Evolutionary conservation across 352 stramenopile species (phyloP).

Genomic region (Pythium monospermum): DNA sequence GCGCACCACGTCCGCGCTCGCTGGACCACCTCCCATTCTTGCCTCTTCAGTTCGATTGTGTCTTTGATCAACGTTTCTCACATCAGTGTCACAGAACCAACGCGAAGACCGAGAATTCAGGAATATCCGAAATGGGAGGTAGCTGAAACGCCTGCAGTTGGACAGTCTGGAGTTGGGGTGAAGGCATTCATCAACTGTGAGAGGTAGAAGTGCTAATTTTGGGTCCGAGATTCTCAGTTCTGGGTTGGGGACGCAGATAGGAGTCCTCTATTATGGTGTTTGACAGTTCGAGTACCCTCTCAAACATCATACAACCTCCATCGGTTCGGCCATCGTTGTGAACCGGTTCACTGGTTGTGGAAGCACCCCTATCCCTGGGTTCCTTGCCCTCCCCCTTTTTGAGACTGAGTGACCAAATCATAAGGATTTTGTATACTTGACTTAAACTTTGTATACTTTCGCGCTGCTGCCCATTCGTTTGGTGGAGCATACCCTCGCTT

Average conservation of each 20-base stretch:
- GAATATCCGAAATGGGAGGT: not conserved
- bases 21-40: constrained; percentile 64
- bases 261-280: too few relatives aligned
- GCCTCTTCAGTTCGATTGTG: constrained; percentile 5
- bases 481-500: constrained; percentile 19
- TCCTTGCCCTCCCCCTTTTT: not conserved
- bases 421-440: constrained; percentile 54
- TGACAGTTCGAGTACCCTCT: too few relatives aligned
- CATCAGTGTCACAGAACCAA: constrained; percentile 4
- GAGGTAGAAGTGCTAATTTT: not conserved
- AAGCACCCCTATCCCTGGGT: constrained; percentile 19
- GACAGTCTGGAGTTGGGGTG: too few relatives aligned
- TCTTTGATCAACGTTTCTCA: constrained; percentile 1
- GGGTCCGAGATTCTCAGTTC: constrained; percentile 11
- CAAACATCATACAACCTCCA: too few relatives aligned
- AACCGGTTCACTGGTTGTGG: constrained; percentile 23
- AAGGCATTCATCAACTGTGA: not conserved
- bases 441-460: constrained; percentile 47
- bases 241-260: too few relatives aligned
- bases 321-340: too few relatives aligned
- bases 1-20: constrained; percentile 67
- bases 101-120: not conserved
- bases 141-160: not conserved
- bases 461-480: constrained; percentile 86
- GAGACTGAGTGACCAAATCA: constrained; percentile 5